Evolutionary conservation across 2,329 filamentous ascomycete species (phyloP).

Genomic region (Parastagonospora nodorum): DNA sequence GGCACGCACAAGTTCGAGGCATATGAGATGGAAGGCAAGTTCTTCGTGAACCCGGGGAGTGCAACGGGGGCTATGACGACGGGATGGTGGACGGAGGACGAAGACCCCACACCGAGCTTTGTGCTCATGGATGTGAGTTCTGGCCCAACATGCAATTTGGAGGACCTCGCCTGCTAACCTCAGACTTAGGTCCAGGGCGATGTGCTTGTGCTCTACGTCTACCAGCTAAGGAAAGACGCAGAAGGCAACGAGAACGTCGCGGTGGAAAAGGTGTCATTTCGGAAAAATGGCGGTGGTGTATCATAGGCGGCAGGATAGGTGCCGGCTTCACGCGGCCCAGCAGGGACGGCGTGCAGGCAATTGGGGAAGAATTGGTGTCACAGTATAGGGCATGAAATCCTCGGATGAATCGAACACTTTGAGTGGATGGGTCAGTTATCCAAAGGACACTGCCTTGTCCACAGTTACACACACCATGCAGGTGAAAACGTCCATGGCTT

Average conservation of each 20-base stretch:
- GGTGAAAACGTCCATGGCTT: constrained; percentile 17
- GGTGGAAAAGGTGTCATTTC: constrained; percentile 62
- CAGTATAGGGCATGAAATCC: constrained; percentile 5
- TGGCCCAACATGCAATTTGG: neutral
- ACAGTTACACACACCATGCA: constrained; percentile 23
- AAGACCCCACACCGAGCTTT: constrained; percentile 84
- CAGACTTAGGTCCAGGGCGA: constrained; percentile 82
- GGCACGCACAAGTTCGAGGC: constrained; percentile 73
- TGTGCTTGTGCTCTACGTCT: constrained; percentile 93
- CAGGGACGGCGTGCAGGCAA: constrained; percentile 5
- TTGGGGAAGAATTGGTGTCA: constrained; percentile 7
- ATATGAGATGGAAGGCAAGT: constrained; percentile 73
- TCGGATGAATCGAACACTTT: constrained; percentile 1
- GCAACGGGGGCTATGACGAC: constrained; percentile 69
- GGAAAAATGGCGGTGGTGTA: constrained; percentile 53
- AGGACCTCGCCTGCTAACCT: constrained; percentile 21
- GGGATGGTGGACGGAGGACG: constrained; percentile 61
- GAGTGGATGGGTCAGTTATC: constrained; percentile 2
- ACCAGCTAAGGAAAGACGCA: constrained; percentile 62
- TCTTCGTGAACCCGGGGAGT: constrained; percentile 72
- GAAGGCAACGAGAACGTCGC: constrained; percentile 59
- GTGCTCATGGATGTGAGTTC: constrained; percentile 93
- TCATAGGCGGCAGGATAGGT: constrained; percentile 30
- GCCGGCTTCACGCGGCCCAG: constrained; percentile 16
- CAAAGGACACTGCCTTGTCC: constrained; percentile 1